Conservation (phyloP, 352 stramenopile genomes). For the Globisporangium ultimum region DNA sequence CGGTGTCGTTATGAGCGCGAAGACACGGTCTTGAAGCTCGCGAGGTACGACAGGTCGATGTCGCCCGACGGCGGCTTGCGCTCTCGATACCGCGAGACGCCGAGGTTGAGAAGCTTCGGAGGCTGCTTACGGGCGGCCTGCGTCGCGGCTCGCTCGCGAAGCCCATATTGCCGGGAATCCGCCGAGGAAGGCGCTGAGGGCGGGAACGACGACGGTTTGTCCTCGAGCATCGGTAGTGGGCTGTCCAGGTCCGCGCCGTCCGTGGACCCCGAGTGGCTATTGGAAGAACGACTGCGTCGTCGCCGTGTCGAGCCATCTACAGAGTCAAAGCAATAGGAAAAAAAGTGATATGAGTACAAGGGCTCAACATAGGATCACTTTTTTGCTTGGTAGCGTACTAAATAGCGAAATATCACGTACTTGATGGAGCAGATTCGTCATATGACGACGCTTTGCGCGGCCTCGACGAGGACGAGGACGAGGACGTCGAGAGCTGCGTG, state of each 20-base stretch:
- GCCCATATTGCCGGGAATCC: too few relatives aligned
- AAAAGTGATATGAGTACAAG: too few relatives aligned
- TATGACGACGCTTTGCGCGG: background rate
- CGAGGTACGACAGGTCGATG: constrained; percentile 16
- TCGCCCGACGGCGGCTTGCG: background rate
- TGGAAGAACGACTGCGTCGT: constrained; percentile 7
- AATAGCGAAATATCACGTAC: too few relatives aligned
- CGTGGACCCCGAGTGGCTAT: constrained; percentile 1
- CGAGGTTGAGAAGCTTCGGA: constrained; percentile 12
- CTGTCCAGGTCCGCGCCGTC: constrained; percentile 1
- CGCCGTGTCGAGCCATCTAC: constrained; percentile 6
- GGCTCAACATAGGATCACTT: too few relatives aligned
- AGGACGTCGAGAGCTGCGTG: constrained; percentile 1
- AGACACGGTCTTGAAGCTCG: constrained; percentile 13
- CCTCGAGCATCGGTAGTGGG: constrained; percentile 11
- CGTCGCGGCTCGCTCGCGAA: too few relatives aligned
- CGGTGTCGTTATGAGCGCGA: constrained; percentile 1
- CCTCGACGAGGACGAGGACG: constrained; percentile 1
- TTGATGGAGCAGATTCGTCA: background rate
- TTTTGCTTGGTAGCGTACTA: too few relatives aligned
- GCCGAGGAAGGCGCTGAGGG: background rate
- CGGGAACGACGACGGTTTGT: background rate
- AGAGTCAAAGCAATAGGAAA: background rate
- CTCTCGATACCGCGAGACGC: constrained; percentile 5
- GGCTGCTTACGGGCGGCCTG: background rate